phyloP scores from a whole-genome alignment of 129 eudicot genomes.

The Ambrosia artemisiifolia region DNA sequence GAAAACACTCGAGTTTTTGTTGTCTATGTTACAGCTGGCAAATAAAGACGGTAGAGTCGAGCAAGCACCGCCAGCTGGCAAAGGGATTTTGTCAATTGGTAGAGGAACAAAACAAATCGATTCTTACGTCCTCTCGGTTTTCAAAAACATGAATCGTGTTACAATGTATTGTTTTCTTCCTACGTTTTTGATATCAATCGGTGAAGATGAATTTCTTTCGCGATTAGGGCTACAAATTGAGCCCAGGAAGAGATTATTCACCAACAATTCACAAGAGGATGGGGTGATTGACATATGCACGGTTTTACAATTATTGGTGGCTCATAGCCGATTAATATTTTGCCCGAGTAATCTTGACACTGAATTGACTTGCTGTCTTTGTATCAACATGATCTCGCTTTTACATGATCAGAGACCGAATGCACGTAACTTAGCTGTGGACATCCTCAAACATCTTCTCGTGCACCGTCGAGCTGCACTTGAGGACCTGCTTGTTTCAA shows the following conservation, averaged over 20 bases:
- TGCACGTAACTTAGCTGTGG: conserved; percentile 66
- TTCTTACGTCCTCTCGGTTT: conserved; percentile 62
- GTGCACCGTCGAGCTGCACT: conserved; percentile 82
- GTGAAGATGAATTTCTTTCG: conserved; percentile 84
- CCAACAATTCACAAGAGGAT: conserved; percentile 46
- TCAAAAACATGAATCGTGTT: conserved; percentile 76
- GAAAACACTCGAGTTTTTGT: conserved; percentile 76
- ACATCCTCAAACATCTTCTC: conserved; percentile 78
- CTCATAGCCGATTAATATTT: conserved; percentile 73
- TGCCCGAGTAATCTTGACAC: conserved; percentile 87
- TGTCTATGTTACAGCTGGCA: conserved; percentile 94
- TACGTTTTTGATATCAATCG: conserved; percentile 60
- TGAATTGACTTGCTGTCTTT: conserved; percentile 85
- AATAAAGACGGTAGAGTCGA: conserved; percentile 96
- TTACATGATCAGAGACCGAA: conserved; percentile 63
- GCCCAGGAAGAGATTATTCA: conserved; percentile 39
- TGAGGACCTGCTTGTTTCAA: conserved; percentile 84
- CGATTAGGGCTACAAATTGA: conserved; percentile 69
- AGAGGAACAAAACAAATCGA: conserved; percentile 85
- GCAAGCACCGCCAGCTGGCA: conserved; percentile 67
- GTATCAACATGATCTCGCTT: conserved; percentile 76
- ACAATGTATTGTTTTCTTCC: conserved; percentile 88
- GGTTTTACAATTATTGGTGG: conserved; percentile 76
- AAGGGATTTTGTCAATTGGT: conserved; percentile 79
- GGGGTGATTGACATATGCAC: conserved; percentile 69